Evolutionary conservation across 768 basidiomycete genomes (phyloP).

Genomic region (Leccinum subtestaceum): DNA sequence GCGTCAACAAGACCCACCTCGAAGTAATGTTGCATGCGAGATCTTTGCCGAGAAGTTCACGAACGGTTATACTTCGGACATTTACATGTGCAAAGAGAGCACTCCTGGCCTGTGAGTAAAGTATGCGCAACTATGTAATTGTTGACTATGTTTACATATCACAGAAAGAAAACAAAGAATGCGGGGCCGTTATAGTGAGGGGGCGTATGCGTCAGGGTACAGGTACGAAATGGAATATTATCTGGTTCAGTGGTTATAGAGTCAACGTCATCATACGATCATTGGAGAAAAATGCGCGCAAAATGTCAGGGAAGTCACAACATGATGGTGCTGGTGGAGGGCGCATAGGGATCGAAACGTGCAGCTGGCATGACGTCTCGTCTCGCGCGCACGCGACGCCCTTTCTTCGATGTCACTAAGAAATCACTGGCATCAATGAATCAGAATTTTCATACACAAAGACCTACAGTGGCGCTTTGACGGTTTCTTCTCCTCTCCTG

Average conservation of each 20-base stretch:
- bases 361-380: not conserved
- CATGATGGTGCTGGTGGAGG: conserved; percentile 12
- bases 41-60: not conserved
- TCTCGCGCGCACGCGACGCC: not conserved
- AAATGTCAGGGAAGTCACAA: not conserved
- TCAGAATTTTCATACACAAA: not conserved
- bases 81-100: not conserved
- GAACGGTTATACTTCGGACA: not conserved
- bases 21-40: not conserved
- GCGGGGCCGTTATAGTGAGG: not conserved
- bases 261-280: not conserved
- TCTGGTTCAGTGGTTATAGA: not conserved
- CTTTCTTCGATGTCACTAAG: conserved; percentile 9
- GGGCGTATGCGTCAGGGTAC: not conserved
- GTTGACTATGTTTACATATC: not conserved
- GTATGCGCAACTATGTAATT: not conserved
- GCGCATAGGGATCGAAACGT: conserved; percentile 7
- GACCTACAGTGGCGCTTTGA: conserved; percentile 10
- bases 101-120: not conserved
- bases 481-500: not conserved
- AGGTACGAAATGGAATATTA: not conserved
- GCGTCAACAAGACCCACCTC: not conserved
- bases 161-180: not conserved
- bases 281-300: not conserved
- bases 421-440: not conserved